Evolutionary conservation across 2,329 filamentous ascomycete species (phyloP), one percentile per base, ranked within the genome.

Genomic region (Exophiala spinifera): DNA sequence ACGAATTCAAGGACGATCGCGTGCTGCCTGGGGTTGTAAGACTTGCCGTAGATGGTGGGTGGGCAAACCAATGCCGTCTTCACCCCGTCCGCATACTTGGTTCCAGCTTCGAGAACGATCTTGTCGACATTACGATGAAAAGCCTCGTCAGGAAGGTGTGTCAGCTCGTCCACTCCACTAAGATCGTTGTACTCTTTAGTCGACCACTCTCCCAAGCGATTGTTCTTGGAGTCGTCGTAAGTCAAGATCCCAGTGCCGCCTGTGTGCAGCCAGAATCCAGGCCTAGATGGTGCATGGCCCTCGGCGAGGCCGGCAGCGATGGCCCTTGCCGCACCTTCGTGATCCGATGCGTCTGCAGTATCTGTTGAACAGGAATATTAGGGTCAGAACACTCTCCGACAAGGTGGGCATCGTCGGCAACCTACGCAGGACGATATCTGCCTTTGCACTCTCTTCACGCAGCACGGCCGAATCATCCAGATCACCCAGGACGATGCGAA

Each of bases 91-190:
- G 70, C 68, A 51, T 76, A 71, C 49, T 71, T 66, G 3, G 67
- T 66, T 5, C 72, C 75, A 0, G 77, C 74, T 0, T 67, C 72
- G 0, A 86, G 72, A n/a, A 90, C 79, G 23, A 88, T 76, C 66
- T 83, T 80, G 69, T 91, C 87, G 3, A 89, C 80, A 63, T 84
- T 75, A 11, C 85, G 81, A 70, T 91, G 87, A 23, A 77, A 66
- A 78, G 72, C 70, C 47, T 72, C 66, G 31, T 68, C 67, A 2
- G 73, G 74, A 4, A 76, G 65, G 37, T 68, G 69, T 17, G 70
- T 60, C 3, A 76, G 63, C 54, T 75, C 73, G 37, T 65, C 65
- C 4, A 76, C 66, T 4, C 69, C 71, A 15, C 71, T 70, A 66
- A 72, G 70, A 61, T 78, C 74, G 51, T 76, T 70, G 62, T 72